Conservation (phyloP, 176 grass and related monocot species). For the Rhynchospora tenuis region DNA sequence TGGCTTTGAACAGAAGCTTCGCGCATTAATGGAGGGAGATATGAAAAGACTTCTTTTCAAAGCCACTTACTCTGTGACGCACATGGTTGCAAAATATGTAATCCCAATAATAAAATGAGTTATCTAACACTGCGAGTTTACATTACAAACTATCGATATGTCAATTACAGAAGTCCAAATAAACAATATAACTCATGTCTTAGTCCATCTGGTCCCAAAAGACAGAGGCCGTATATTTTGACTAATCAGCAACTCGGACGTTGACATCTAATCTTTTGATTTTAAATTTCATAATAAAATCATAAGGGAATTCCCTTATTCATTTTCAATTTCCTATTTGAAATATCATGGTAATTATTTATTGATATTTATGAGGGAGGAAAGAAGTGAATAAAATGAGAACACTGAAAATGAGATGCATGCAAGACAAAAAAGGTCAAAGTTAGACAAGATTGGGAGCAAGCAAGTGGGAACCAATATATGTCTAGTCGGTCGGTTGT, state of each 20-base stretch:
- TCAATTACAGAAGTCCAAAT: neutral
- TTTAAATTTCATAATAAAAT: neutral
- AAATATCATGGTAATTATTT: neutral
- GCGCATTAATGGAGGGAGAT: slow-evolving; percentile 3
- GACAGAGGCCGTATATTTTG: neutral
- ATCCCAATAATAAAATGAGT: slow-evolving; percentile 6
- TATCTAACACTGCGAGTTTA: neutral
- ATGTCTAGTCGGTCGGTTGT: slow-evolving; percentile 5
- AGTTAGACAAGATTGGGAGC: neutral
- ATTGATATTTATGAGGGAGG: neutral
- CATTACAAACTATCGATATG: neutral
- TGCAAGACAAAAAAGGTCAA: neutral
- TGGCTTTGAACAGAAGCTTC: slow-evolving; percentile 1
- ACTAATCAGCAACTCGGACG: neutral
- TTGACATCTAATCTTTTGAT: neutral
- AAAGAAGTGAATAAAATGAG: neutral
- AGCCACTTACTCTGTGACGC: neutral
- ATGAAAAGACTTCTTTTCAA: neutral
- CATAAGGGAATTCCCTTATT: neutral
- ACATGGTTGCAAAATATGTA: neutral
- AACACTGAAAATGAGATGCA: neutral
- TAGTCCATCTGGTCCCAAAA: neutral
- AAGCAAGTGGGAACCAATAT: slow-evolving; percentile 23
- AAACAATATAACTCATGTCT: neutral
- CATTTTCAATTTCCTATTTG: neutral